Base-by-base conservation (phyloP, 2,329 filamentous ascomycete genomes). In the Eutypella sp. region DNA sequence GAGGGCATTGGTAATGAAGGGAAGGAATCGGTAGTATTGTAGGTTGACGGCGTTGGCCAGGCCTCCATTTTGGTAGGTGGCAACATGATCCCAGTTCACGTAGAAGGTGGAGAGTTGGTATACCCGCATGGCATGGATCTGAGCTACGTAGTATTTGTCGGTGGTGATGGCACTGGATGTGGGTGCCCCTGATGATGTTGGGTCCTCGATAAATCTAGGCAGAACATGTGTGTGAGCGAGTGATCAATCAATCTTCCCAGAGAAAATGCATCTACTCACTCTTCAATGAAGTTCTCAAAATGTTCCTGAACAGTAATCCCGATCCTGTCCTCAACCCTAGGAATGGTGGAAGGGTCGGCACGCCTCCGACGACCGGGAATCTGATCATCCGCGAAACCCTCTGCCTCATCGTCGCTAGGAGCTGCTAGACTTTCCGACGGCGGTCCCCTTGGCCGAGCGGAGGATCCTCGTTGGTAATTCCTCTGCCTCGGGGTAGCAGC, bases 21-120 rank as follows among this genome's bases (percentile, higher is more conserved):
- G 93, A 20, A 95, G 77, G 64, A 96, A 96, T 55, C 93, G 88
- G 67, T 96, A 97, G 73, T 96, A 97, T 61, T 95, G 87, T 57
- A 83, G 84, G 54, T 90, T 85, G 51, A 97, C 86, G 42, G 89
- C 92, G 50, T 89, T 84, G 36, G 92, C 89, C 43, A 99, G 73
- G 47, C 87, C 84, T 44, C 87, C 88, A 55, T 91, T 86, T 58
- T 87, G 83, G 65, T 84, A 85, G 29, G 82, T 78, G 46, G 83
- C 79, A 24, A 99, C 73, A 66, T 99, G 93, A 54, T 84, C 88
- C 68, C 84, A 93, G 69, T 95, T 89, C 60, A 95, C 80, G 63
- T 93, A 95, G 47, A 93, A 81, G 5, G 88, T 93, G 1, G 88
- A 92, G n/a, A 92, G 77, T 52, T 82, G 75, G 63, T 85, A 87